These are phyloP conservation scores for Colletotrichum sp. DNA, from an alignment of 2,329 filamentous ascomycete species.

Conservation along the genomic window DNA sequence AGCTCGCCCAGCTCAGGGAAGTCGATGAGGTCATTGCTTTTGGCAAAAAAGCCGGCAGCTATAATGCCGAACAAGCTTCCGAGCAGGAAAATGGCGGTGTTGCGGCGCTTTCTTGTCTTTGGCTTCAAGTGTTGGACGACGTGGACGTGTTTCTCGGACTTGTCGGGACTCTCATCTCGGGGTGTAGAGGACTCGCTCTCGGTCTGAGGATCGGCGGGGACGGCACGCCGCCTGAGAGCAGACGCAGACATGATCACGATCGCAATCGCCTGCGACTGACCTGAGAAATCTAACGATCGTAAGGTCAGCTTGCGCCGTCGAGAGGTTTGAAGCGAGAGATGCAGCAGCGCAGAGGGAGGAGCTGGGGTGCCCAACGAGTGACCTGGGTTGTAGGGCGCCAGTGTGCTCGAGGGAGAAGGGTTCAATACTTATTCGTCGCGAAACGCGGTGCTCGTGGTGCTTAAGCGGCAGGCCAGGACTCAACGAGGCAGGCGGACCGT, in stretches of 20 bases:
- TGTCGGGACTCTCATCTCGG: conserved; percentile 39
- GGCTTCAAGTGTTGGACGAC: conserved; percentile 42
- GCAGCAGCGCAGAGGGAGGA: neutral
- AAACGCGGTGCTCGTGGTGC: neutral
- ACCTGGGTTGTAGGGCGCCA: neutral
- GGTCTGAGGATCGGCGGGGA: conserved; percentile 28
- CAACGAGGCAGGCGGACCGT: neutral
- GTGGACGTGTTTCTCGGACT: conserved; percentile 42
- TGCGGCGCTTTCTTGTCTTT: conserved; percentile 73
- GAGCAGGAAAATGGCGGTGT: conserved; percentile 82
- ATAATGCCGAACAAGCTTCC: conserved; percentile 91
- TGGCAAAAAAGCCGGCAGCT: conserved; percentile 88
- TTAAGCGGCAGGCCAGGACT: neutral
- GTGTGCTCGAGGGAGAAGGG: neutral
- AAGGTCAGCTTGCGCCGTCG: neutral
- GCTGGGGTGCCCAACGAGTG: neutral
- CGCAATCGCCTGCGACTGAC: neutral
- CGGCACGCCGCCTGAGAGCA: conserved; percentile 23
- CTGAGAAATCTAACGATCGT: neutral
- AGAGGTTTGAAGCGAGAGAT: neutral
- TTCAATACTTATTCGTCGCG: neutral
- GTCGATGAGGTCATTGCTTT: conserved; percentile 87
- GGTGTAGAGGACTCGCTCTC: conserved; percentile 22
- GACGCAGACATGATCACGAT: conserved; percentile 12
- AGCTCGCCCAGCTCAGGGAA: conserved; percentile 73